Percentiles rank a stretch among this genome's conserved stretches.
Conservation (phyloP, 164 flowering plant genomes). For the Aristolochia contorta region DNA sequence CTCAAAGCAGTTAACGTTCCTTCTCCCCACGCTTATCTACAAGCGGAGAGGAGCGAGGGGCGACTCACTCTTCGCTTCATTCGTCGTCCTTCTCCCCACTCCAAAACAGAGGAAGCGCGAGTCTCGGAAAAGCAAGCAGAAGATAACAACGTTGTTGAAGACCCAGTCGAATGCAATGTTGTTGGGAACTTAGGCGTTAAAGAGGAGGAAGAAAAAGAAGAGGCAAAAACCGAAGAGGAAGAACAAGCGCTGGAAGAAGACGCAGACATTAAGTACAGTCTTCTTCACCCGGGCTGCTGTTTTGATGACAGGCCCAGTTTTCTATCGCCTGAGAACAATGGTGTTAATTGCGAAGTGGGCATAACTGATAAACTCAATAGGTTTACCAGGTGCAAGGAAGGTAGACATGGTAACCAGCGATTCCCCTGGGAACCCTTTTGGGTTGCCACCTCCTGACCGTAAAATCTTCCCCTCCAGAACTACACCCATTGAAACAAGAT, state of each 20-base stretch:
- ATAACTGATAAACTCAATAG: slow-evolving; percentile 22
- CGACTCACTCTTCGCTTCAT: slow-evolving; percentile 35
- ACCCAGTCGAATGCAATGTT: too few relatives aligned
- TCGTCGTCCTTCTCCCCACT: not conserved
- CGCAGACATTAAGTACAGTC: too few relatives aligned
- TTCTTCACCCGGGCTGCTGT: too few relatives aligned
- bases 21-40: slow-evolving; percentile 21
- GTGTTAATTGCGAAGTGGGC: slow-evolving; percentile 30
- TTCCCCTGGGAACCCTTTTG: slow-evolving; percentile 35
- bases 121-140: not conserved
- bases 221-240: not conserved
- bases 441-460: slow-evolving; percentile 7
- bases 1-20: slow-evolving; percentile 44
- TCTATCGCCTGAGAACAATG: not conserved
- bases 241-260: not conserved
- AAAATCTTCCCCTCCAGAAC: not conserved
- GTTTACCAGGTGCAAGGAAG: slow-evolving; percentile 47
- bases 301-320: too few relatives aligned
- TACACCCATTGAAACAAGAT: not conserved
- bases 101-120: not conserved
- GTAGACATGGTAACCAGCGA: slow-evolving; percentile 26
- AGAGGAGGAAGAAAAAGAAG: slow-evolving; percentile 8
- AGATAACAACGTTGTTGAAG: not conserved
- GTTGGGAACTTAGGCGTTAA: slow-evolving; percentile 3
- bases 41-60: slow-evolving; percentile 58